These are phyloP conservation scores for Teunomyces stri DNA, from an alignment of 805 yeast species.

Conservation along the genomic window DNA sequence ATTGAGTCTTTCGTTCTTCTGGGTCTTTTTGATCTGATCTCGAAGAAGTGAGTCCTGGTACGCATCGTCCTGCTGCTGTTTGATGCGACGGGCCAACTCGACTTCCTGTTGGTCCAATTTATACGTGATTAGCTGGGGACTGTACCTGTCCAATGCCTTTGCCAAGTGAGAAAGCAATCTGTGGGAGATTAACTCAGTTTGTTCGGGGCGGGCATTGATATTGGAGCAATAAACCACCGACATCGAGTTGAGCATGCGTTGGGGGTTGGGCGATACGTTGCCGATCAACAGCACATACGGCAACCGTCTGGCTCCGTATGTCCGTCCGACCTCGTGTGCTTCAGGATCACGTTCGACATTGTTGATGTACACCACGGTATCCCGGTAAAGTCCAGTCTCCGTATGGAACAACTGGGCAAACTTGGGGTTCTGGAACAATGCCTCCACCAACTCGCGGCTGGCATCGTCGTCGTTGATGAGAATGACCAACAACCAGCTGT, in stretches of 20 bases:
- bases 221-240: slow-evolving; percentile 35
- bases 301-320: slow-evolving; percentile 25
- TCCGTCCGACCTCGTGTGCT: slow-evolving; percentile 34
- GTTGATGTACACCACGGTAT: slow-evolving; percentile 26
- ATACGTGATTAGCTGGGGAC: slow-evolving; percentile 38
- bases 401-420: slow-evolving; percentile 20
- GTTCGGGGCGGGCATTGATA: slow-evolving; percentile 18
- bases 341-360: slow-evolving; percentile 36
- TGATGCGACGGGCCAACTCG: slow-evolving; percentile 36
- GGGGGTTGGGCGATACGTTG: slow-evolving; percentile 35
- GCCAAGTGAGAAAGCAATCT: slow-evolving; percentile 24
- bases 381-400: slow-evolving; percentile 24
- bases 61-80: slow-evolving; percentile 44
- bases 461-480: slow-evolving; percentile 26
- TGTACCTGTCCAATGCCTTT: slow-evolving; percentile 26
- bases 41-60: slow-evolving; percentile 40
- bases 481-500: slow-evolving; percentile 33
- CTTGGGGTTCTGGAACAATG: slow-evolving; percentile 12
- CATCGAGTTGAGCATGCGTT: slow-evolving; percentile 35
- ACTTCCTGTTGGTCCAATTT: slow-evolving; percentile 40
- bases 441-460: slow-evolving; percentile 14
- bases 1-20: slow-evolving; percentile 24
- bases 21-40: slow-evolving; percentile 54
- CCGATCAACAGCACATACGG: slow-evolving; percentile 41
- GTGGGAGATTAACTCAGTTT: slow-evolving; percentile 17